Conservation (phyloP, 106 monocot genomes). For the Alisma plantagoaquatica region DNA sequence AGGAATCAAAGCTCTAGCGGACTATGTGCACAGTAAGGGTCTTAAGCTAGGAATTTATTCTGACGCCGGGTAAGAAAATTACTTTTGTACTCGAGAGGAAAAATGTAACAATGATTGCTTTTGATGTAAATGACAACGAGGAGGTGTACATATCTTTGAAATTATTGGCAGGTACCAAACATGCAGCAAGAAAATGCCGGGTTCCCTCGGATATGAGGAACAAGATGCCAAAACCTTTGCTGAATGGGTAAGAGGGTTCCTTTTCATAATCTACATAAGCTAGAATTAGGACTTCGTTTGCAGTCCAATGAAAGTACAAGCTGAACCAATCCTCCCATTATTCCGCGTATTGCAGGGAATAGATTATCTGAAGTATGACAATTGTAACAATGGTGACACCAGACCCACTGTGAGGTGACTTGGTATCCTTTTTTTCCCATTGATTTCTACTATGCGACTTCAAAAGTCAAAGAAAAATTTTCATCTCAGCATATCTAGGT, state of each 20-base stretch:
- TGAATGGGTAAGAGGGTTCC: slow-evolving; percentile 39
- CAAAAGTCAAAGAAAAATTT: background rate
- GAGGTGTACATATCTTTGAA: background rate
- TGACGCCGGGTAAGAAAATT: slow-evolving; percentile 57
- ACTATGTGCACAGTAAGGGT: slow-evolving; percentile 71
- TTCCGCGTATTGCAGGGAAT: slow-evolving; percentile 30
- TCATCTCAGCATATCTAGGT: background rate
- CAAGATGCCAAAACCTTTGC: slow-evolving; percentile 67
- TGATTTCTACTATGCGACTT: too few relatives aligned
- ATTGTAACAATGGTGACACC: slow-evolving; percentile 47
- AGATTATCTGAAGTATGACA: slow-evolving; percentile 88
- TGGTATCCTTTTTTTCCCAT: too few relatives aligned
- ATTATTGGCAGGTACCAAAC: slow-evolving; percentile 35
- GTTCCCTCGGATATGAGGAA: slow-evolving; percentile 71
- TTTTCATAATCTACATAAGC: background rate
- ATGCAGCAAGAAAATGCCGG: slow-evolving; percentile 66
- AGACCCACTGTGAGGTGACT: slow-evolving; percentile 49
- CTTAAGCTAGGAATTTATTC: slow-evolving; percentile 74
- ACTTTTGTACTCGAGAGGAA: background rate
- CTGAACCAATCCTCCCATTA: too few relatives aligned
- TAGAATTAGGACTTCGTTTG: too few relatives aligned
- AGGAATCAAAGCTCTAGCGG: slow-evolving; percentile 77
- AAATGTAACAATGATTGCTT: background rate
- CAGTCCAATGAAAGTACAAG: too few relatives aligned
- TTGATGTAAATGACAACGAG: background rate